phyloP scores from a whole-genome alignment of 129 eudicot genomes.

The Calendula officinalis region DNA sequence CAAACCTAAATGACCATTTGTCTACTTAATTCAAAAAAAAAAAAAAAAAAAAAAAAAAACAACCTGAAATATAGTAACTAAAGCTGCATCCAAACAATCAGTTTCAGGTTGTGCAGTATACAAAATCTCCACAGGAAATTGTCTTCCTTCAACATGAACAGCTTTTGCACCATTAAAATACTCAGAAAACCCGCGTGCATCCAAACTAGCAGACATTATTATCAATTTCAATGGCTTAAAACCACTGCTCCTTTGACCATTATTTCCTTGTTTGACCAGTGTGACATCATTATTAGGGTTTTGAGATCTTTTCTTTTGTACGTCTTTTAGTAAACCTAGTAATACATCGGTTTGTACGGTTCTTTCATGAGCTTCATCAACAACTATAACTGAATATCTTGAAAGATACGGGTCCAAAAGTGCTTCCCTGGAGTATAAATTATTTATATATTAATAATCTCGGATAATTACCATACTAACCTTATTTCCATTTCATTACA shows the following conservation, averaged over 20 bases:
- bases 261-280: slow-evolving; percentile 35
- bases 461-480: too few species aligned
- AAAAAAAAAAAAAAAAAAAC: not conserved
- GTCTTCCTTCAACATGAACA: slow-evolving; percentile 93
- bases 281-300: slow-evolving; percentile 24
- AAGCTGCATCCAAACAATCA: slow-evolving; percentile 84
- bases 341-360: slow-evolving; percentile 95
- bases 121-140: slow-evolving; percentile 81
- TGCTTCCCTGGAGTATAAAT: slow-evolving; percentile 71
- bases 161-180: slow-evolving; percentile 94
- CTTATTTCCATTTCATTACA: too few species aligned
- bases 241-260: slow-evolving; percentile 22
- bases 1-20: too few species aligned
- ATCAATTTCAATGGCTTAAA: slow-evolving; percentile 65
- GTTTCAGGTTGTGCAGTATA: slow-evolving; percentile 81
- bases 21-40: not conserved
- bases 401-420: slow-evolving; percentile 87
- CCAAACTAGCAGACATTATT: slow-evolving; percentile 98
- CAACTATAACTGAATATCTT: slow-evolving; percentile 79
- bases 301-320: slow-evolving; percentile 67
- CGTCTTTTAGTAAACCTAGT: slow-evolving; percentile 80
- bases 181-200: slow-evolving; percentile 85
- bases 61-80: slow-evolving; percentile 90
- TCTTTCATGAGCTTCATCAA: slow-evolving; percentile 99
- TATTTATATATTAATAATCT: too few species aligned